Base-by-base conservation (phyloP, 2,329 filamentous ascomycete genomes). In the Pseudodiploospora longispora region DNA sequence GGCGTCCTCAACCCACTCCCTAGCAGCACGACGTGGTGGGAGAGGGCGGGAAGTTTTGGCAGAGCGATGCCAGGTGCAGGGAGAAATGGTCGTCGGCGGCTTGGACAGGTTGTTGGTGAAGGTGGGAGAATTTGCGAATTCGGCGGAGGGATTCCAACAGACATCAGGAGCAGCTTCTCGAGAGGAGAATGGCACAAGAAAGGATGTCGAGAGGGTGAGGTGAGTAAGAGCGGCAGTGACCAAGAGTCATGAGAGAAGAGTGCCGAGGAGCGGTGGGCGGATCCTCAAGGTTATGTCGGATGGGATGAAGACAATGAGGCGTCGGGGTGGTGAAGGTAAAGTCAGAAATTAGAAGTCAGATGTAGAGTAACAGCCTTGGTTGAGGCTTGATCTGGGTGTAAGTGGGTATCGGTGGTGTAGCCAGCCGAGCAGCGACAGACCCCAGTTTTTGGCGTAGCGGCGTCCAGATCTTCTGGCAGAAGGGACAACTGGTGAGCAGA, bases 1-100 rank as follows among this genome's bases (percentile, higher is more conserved):
- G 74, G 74, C 47, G 72, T 75, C 55, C 62, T 65, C 54, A 76
- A 67, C 48, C 74, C 72, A 57, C 59, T 57, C 45, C 53, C 58
- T 42, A 50, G 43, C 35, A 42, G 46, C 33, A 43, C 41, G 40
- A 50, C 44, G 43, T 50, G 44, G 48, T 54, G 36, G 42, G 43
- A 44, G 41, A 53, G 47, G 36, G 50, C 45, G 33, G 47, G 51
- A 29, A 52, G 50, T 50, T 59, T 59, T 35, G 53, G 53, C 40
- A 55, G 47, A 27, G 48, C 42, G 36, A 52, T 43, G 42, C 43
- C 50, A 42, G 42, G 38, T 27, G 47, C 50, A 38, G 46, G 49
- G 33, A 49, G 45, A 33, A 47, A 44, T 34, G 47, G 46, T 53
- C 47, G 47, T 42, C 47, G 52, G 39, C 47, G 38, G 46, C 48